A percentile compares a stretch with the other conserved stretches of the same genome.
Evolutionary conservation across 2,329 filamentous ascomycete genomes (phyloP).

Genomic region (Sporothrix mexicana): DNA sequence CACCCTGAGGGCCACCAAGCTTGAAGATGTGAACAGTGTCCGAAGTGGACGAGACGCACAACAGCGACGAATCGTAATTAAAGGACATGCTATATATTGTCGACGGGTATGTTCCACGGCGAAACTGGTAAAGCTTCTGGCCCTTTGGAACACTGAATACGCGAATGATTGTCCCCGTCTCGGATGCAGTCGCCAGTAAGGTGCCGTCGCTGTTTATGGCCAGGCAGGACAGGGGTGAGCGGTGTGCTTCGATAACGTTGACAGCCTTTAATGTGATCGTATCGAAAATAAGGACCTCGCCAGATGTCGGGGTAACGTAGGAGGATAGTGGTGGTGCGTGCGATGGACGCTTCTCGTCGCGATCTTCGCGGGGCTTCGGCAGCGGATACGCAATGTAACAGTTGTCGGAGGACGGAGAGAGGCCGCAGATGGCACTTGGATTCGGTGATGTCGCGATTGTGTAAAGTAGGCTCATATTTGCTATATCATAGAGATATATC

Average conservation of each 20-base stretch:
- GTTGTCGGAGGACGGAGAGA: conserved; percentile 93
- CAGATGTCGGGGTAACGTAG: conserved; percentile 82
- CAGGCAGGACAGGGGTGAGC: conserved; percentile 87
- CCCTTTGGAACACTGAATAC: conserved; percentile 92
- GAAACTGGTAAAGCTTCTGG: conserved; percentile 94
- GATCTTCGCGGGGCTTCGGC: conserved; percentile 71
- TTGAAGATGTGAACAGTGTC: conserved; percentile 98
- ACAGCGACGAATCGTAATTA: conserved; percentile 88
- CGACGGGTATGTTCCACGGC: conserved; percentile 91
- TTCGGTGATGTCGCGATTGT: conserved; percentile 96
- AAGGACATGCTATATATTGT: conserved; percentile 99
- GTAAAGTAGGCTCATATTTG: conserved; percentile 94
- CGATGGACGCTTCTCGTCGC: conserved; percentile 66
- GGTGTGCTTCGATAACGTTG: conserved; percentile 94
- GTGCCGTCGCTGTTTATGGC: conserved; percentile 92
- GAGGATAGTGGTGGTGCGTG: conserved; percentile 83
- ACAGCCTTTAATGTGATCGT: conserved; percentile 87
- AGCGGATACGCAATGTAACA: conserved; percentile 95
- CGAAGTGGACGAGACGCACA: conserved; percentile 94
- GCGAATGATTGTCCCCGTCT: conserved; percentile 96
- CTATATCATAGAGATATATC: conserved; percentile 98
- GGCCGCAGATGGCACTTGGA: conserved; percentile 84
- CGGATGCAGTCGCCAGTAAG: conserved; percentile 88
- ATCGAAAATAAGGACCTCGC: conserved; percentile 93
- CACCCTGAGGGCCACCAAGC: conserved; percentile 60